Percentiles rank a stretch among this genome's conserved stretches.
Evolutionary conservation across 331 rosid genomes (phyloP).

Genomic region (Prunus yedoensis): DNA sequence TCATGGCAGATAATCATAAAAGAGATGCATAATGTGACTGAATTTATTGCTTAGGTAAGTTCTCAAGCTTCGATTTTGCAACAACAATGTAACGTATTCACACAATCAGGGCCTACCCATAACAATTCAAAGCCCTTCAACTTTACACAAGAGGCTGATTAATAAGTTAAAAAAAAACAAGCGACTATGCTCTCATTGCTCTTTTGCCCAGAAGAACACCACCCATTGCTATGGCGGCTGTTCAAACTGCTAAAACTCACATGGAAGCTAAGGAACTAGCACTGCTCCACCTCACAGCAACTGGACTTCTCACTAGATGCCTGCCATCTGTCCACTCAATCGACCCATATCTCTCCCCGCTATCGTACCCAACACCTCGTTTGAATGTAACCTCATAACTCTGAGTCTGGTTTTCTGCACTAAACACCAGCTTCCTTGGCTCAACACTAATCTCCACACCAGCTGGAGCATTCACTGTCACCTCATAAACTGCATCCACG

Average conservation of each 20-base stretch:
- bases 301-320: slow-evolving; percentile 72
- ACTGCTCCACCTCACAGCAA: slow-evolving; percentile 53
- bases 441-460: slow-evolving; percentile 60
- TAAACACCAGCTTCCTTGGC: slow-evolving; percentile 63
- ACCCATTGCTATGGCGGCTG: not conserved
- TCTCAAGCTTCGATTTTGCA: not conserved
- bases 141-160: slow-evolving; percentile 24
- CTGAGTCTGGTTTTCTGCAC: slow-evolving; percentile 43
- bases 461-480: slow-evolving; percentile 51
- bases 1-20: not conserved
- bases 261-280: slow-evolving; percentile 50
- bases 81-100: not conserved
- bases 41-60: slow-evolving; percentile 4
- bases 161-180: slow-evolving; percentile 16
- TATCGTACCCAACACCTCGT: slow-evolving; percentile 23
- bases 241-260: slow-evolving; percentile 25
- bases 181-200: not conserved
- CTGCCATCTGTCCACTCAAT: slow-evolving; percentile 80
- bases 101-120: not conserved
- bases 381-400: slow-evolving; percentile 57
- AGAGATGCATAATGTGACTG: not conserved
- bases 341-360: slow-evolving; percentile 53
- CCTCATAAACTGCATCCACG: slow-evolving; percentile 64
- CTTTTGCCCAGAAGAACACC: slow-evolving; percentile 13
- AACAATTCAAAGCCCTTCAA: not conserved